Evolutionary conservation across 208 protist genomes (phyloP), one percentile per base, ranked within the genome.

Genomic region (Sergeia podlipaevii): DNA sequence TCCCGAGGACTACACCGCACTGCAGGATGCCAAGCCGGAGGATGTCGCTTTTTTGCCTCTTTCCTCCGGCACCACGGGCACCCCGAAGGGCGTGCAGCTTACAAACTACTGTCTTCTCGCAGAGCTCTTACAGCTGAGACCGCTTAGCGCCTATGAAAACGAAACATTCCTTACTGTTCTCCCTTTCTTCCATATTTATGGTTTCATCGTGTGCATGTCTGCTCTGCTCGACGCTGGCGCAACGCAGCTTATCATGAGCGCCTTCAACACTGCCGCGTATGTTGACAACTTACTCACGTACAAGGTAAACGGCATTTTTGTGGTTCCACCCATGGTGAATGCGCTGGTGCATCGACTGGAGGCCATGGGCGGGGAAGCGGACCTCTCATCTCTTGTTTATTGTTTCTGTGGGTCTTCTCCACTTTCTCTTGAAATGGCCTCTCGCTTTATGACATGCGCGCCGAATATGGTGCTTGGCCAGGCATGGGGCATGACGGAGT

Each of bases 121-220:
- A n/a, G n/a, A n/a, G n/a, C n/a, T n/a, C n/a, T n/a, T n/a, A n/a
- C n/a, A n/a, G n/a, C n/a, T n/a, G 11, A 37, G 28, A 1, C 24
- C 41, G 21, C 69, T 78, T 42, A 8, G 53, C 15, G 32, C 58
- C 21, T 39, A 48, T 1, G 17, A 15, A 27, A 34, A 74, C 3
- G 77, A 79, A 2, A 57, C 66, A 1, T 51, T 57, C 13, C 26
- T 91, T n/a, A 45, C 63, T 15, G 49, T 89, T 1, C 43, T 94
- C 10, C 86, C 86, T 15, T 74, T 78, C 28, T 96, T 82, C 30
- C 89, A 96, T 59, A 90, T 94, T 60, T 96, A 90, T 62, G 86
- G 77, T 27, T 60, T 91, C 52, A 75, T 80, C 11, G 45, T 74
- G 18, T 58, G 75, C 21, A 10, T 87, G 17, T 48, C 60, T 39